These are phyloP conservation scores for Tetragonia tetragonoides DNA, from an alignment of 148 eudicot genomes.

Conservation along the genomic window DNA sequence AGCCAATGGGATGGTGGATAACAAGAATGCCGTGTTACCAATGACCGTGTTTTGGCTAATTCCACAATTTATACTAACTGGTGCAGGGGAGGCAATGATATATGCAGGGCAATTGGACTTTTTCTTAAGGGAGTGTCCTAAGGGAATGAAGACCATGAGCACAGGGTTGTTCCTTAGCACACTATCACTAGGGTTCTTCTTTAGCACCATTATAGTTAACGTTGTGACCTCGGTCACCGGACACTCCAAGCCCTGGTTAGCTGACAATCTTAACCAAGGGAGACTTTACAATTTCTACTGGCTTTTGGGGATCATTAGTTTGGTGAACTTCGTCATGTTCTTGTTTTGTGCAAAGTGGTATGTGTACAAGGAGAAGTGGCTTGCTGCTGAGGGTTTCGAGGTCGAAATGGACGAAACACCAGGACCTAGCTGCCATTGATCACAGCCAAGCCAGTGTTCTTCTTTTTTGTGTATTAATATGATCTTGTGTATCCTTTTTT, in stretches of 20 bases:
- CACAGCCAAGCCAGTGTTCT: not conserved
- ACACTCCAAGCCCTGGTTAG: slow-evolving; percentile 45
- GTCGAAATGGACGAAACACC: slow-evolving; percentile 32
- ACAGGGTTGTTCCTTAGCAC: slow-evolving; percentile 66
- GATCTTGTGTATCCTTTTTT: slow-evolving; percentile 19
- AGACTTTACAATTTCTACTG: slow-evolving; percentile 49
- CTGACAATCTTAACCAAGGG: slow-evolving; percentile 52
- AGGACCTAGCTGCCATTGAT: slow-evolving; percentile 21
- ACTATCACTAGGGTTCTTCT: slow-evolving; percentile 56
- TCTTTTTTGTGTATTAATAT: not conserved
- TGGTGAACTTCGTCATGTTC: slow-evolving; percentile 37
- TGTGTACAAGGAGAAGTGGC: slow-evolving; percentile 38
- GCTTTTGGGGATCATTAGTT: slow-evolving; percentile 37
- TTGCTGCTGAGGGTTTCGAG: slow-evolving; percentile 33
- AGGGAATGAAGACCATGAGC: slow-evolving; percentile 69
- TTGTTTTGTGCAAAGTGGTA: slow-evolving; percentile 49
- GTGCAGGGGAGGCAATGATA: slow-evolving; percentile 63
- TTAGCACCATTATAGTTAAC: slow-evolving; percentile 48
- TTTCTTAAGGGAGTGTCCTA: slow-evolving; percentile 62
- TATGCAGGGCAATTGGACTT: slow-evolving; percentile 65
- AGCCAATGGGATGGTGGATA: slow-evolving; percentile 21
- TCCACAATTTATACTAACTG: slow-evolving; percentile 57
- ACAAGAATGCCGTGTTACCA: slow-evolving; percentile 28
- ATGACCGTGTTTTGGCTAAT: slow-evolving; percentile 48
- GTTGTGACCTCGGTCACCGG: slow-evolving; percentile 42